These are phyloP conservation scores for Boletus pseudo-olivaceus DNA, from an alignment of 768 basidiomycete species.

Conservation along the genomic window DNA sequence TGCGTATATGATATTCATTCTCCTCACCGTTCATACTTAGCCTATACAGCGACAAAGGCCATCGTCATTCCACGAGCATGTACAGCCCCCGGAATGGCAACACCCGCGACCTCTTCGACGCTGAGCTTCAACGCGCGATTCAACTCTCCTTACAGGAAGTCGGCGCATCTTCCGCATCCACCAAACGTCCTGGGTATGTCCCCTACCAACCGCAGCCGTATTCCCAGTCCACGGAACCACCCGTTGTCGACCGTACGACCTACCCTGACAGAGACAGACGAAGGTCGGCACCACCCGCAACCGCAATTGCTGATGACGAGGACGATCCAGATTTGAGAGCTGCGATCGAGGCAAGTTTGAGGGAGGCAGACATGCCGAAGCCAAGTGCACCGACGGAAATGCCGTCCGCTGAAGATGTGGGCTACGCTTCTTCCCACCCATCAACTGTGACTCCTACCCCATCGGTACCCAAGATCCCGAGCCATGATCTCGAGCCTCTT, in stretches of 20 bases:
- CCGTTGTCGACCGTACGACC: slow-evolving; percentile 52
- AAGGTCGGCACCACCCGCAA: slow-evolving; percentile 18
- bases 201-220: slow-evolving; percentile 47
- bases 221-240: slow-evolving; percentile 64
- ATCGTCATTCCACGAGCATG: slow-evolving; percentile 53
- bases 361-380: slow-evolving; percentile 75
- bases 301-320: slow-evolving; percentile 53
- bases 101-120: slow-evolving; percentile 67
- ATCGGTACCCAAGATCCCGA: slow-evolving; percentile 55
- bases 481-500: slow-evolving; percentile 74
- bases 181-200: slow-evolving; percentile 62
- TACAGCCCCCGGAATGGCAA: slow-evolving; percentile 52
- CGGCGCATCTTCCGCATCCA: slow-evolving; percentile 41
- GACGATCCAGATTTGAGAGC: slow-evolving; percentile 90
- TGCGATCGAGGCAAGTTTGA: slow-evolving; percentile 91
- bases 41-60: slow-evolving; percentile 40
- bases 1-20: slow-evolving; percentile 28
- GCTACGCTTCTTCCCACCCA: slow-evolving; percentile 45
- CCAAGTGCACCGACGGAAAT: slow-evolving; percentile 72
- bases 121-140: slow-evolving; percentile 91
- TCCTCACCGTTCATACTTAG: not conserved
- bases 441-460: slow-evolving; percentile 37
- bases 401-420: slow-evolving; percentile 51
- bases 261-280: slow-evolving; percentile 33
- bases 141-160: slow-evolving; percentile 85